Conservation (phyloP, 1,284 basidiomycete species). For the Trichosporon sp. region DNA sequence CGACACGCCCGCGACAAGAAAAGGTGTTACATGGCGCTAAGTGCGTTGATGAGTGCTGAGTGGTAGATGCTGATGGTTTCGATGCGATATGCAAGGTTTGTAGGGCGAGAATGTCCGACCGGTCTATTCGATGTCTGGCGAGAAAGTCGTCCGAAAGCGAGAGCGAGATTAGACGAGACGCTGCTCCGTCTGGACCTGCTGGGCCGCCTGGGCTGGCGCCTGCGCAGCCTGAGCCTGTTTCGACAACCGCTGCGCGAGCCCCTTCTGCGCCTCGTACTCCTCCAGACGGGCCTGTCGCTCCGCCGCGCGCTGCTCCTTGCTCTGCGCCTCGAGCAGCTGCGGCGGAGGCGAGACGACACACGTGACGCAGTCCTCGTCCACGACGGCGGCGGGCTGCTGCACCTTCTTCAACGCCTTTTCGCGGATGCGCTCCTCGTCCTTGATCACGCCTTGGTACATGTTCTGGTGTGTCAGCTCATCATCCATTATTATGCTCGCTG, state of each 20-base stretch:
- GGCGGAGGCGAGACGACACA: slow-evolving; percentile 51
- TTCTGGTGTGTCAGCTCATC: slow-evolving; percentile 60
- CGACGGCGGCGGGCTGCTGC: slow-evolving; percentile 41
- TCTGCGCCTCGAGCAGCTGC: slow-evolving; percentile 46
- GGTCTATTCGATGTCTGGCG: neutral
- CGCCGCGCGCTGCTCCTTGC: slow-evolving; percentile 36
- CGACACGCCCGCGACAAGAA: neutral
- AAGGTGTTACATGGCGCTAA: slow-evolving; percentile 12
- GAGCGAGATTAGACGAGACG: slow-evolving; percentile 8
- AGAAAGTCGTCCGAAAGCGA: neutral
- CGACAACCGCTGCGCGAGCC: slow-evolving; percentile 36
- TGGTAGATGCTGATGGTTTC: slow-evolving; percentile 19
- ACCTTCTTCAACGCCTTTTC: slow-evolving; percentile 38
- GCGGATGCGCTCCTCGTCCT: slow-evolving; percentile 73
- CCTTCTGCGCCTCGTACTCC: slow-evolving; percentile 51
- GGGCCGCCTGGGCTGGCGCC: slow-evolving; percentile 14
- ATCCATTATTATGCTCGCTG: neutral
- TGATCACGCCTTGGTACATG: slow-evolving; percentile 87
- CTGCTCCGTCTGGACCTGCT: neutral
- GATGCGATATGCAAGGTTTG: neutral
- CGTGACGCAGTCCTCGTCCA: slow-evolving; percentile 50
- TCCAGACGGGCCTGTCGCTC: slow-evolving; percentile 41
- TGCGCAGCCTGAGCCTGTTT: slow-evolving; percentile 24
- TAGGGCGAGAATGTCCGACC: neutral
- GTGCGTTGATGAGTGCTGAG: slow-evolving; percentile 17